Evolutionary conservation across 352 stramenopile genomes (phyloP).

Genomic region (Pythium biforme): DNA sequence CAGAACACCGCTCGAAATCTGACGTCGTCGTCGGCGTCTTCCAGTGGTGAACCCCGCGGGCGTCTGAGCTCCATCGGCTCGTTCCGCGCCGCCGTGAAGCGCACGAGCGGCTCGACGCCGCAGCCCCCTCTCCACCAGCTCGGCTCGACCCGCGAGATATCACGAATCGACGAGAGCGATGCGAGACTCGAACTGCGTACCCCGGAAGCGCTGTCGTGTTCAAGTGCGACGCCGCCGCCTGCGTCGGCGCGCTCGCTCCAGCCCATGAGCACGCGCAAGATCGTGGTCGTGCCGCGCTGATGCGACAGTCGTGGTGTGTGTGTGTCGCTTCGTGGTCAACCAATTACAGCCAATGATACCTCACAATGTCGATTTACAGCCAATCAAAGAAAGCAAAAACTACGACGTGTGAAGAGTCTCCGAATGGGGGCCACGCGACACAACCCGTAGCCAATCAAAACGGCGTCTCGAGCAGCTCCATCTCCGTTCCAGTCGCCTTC

Average conservation of each 20-base stretch:
- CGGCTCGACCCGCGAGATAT: not conserved
- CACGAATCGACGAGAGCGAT: not conserved
- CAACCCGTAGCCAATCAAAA: conserved; percentile 13
- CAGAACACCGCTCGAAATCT: not conserved
- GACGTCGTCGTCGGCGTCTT: not conserved
- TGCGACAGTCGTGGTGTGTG: not conserved
- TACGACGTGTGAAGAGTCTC: conserved; percentile 12
- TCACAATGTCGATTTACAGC: not conserved
- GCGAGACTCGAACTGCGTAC: conserved; percentile 1
- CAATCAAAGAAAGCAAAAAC: not conserved
- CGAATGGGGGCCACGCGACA: not conserved
- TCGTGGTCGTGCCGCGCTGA: not conserved
- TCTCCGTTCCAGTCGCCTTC: too few relatives aligned
- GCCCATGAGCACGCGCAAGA: conserved; percentile 11
- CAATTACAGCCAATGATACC: not conserved
- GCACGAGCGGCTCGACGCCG: not conserved
- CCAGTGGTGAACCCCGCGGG: not conserved
- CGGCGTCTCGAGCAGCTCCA: not conserved
- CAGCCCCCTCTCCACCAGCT: not conserved
- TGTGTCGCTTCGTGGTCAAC: conserved; percentile 3
- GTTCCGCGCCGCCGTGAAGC: conserved; percentile 20
- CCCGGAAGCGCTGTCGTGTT: not conserved
- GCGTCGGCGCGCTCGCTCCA: not conserved
- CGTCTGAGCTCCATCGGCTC: conserved; percentile 29
- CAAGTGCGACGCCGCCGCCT: not conserved